Conservation (phyloP, 1,139 yeast genomes). For the Lodderomyces jiufengensis region DNA sequence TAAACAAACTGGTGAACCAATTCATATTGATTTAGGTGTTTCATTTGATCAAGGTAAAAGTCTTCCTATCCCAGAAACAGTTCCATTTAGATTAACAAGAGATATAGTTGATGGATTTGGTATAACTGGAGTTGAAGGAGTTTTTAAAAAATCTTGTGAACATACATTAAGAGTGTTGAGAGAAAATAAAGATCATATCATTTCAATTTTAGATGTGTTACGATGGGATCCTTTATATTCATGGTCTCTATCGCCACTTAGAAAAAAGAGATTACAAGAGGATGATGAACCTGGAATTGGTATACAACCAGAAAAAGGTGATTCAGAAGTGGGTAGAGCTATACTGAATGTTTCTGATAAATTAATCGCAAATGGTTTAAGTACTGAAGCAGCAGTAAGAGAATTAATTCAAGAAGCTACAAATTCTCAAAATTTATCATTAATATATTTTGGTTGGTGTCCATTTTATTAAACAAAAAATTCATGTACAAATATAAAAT, state of each 20-base stretch:
- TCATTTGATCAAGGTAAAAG: constrained; percentile 91
- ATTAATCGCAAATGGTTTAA: constrained; percentile 60
- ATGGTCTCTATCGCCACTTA: constrained; percentile 79
- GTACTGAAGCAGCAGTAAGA: constrained; percentile 80
- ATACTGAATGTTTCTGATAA: constrained; percentile 70
- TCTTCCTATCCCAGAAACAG: constrained; percentile 84
- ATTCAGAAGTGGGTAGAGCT: constrained; percentile 79
- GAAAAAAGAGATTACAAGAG: constrained; percentile 55
- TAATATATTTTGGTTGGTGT: constrained; percentile 83
- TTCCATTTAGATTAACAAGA: constrained; percentile 87
- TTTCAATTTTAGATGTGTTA: constrained; percentile 80
- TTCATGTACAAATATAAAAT: too few relatives aligned
- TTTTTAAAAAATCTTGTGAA: constrained; percentile 70
- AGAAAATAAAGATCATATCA: constrained; percentile 61
- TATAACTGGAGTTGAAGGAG: constrained; percentile 72
- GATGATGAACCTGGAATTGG: constrained; percentile 23
- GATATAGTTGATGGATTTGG: constrained; percentile 95
- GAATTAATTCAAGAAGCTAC: constrained; percentile 79
- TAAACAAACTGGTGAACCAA: constrained; percentile 75
- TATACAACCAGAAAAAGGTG: constrained; percentile 44
- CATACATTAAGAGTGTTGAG: constrained; percentile 69
- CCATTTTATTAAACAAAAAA: constrained; percentile 52
- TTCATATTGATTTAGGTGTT: constrained; percentile 94
- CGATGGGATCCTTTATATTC: constrained; percentile 90
- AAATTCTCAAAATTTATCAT: constrained; percentile 61